Evolutionary conservation across 2,329 filamentous ascomycete genomes (phyloP).

Genomic region (Paraphoma sp.): DNA sequence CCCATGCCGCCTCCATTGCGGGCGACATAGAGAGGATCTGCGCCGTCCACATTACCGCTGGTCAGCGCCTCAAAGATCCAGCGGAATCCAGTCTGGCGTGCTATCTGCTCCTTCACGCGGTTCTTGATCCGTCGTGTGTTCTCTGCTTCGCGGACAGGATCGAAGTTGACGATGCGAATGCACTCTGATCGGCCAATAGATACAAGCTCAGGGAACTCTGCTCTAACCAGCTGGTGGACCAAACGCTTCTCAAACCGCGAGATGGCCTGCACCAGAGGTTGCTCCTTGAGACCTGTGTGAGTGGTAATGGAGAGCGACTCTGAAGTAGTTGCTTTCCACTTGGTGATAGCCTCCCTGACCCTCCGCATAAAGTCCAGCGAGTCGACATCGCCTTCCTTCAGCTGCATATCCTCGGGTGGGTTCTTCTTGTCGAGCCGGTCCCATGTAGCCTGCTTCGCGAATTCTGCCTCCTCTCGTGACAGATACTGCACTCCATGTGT

Average conservation of each 20-base stretch:
- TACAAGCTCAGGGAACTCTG: constrained; percentile 61
- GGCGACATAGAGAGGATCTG: constrained; percentile 48
- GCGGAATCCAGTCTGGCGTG: constrained; percentile 55
- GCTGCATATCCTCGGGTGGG: constrained; percentile 51
- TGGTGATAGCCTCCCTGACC: constrained; percentile 53
- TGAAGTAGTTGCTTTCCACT: constrained; percentile 49
- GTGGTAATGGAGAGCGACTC: constrained; percentile 37
- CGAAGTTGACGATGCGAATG: constrained; percentile 51
- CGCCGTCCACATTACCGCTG: constrained; percentile 40
- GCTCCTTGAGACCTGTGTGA: constrained; percentile 29
- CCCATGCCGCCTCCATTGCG: constrained; percentile 45
- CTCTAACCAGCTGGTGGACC: constrained; percentile 70
- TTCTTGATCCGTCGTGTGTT: constrained; percentile 46
- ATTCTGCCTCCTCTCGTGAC: constrained; percentile 63
- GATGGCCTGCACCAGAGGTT: constrained; percentile 26
- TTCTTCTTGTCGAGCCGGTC: constrained; percentile 51
- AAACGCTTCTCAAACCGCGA: constrained; percentile 67
- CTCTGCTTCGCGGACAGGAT: constrained; percentile 53
- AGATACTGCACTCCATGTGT: constrained; percentile 66
- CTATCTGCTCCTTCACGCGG: constrained; percentile 50
- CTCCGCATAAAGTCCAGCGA: constrained; percentile 59
- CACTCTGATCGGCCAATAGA: constrained; percentile 52
- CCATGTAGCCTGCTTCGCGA: constrained; percentile 54
- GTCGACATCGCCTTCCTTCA: constrained; percentile 60
- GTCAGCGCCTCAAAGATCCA: constrained; percentile 59